A percentile compares a stretch with the other conserved stretches of the same genome.
phyloP scores from a whole-genome alignment of 768 basidiomycete species.

The Saitozyma sp. region DNA sequence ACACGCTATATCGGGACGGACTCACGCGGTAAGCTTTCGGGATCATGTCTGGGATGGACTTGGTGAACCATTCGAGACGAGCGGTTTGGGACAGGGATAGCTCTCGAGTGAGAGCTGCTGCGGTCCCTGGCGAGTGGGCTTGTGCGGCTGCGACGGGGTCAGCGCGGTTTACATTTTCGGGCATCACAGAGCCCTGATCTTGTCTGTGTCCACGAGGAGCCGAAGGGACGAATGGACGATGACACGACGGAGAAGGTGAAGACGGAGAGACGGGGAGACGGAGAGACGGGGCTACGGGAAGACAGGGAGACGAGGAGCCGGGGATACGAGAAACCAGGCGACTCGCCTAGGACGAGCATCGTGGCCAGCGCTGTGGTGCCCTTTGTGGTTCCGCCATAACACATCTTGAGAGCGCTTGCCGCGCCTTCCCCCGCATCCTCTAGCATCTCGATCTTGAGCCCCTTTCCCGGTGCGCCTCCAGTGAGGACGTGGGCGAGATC shows the following conservation, averaged over 20 bases:
- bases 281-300: no score
- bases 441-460: no score
- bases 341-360: conserved; percentile 62
- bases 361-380: conserved; percentile 60
- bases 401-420: conserved; percentile 67
- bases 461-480: no score
- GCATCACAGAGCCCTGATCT: no score
- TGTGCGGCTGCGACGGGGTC: conserved; percentile 56
- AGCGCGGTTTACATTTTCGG: no score
- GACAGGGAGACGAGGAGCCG: no score
- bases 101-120: conserved; percentile 61
- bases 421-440: conserved; percentile 52
- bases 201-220: no score
- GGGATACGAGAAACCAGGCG: no score
- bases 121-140: conserved; percentile 63
- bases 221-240: no score
- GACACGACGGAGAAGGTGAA: no score
- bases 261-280: no score
- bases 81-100: conserved; percentile 58
- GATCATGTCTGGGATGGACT: conserved; percentile 58
- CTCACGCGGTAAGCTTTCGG: conserved; percentile 62
- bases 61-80: conserved; percentile 55
- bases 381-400: conserved; percentile 66
- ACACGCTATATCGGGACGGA: not conserved
- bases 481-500: no score